Conservation (phyloP, 2,329 filamentous ascomycete species). For the Aspergillus costaricaensis region DNA sequence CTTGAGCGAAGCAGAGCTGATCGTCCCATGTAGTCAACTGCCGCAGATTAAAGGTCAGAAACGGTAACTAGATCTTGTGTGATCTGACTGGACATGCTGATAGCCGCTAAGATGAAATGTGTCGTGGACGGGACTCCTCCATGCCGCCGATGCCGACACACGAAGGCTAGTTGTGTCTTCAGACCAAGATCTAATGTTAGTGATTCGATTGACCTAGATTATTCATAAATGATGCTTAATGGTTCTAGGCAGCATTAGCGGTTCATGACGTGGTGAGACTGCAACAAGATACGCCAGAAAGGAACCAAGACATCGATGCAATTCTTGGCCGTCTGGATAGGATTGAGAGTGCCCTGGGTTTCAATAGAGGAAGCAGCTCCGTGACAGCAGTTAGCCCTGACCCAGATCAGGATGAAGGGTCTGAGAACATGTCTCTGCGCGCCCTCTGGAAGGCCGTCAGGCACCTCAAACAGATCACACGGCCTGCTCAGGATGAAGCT, state of each 20-base stretch:
- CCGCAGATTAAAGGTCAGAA: conserved; percentile 30
- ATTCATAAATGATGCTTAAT: background rate
- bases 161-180: conserved; percentile 27
- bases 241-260: conserved; percentile 27
- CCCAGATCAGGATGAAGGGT: conserved; percentile 19
- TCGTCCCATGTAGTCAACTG: conserved; percentile 29
- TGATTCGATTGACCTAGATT: background rate
- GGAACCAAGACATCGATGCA: conserved; percentile 15
- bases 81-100: conserved; percentile 1
- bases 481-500: conserved; percentile 21
- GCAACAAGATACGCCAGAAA: conserved; percentile 11
- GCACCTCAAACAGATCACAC: conserved; percentile 27
- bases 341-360: conserved; percentile 28
- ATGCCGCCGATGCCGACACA: conserved; percentile 32
- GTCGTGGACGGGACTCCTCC: conserved; percentile 31
- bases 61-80: background rate
- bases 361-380: conserved; percentile 15
- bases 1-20: background rate
- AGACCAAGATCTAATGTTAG: conserved; percentile 35
- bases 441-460: conserved; percentile 25
- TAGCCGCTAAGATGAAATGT: conserved; percentile 31
- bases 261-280: conserved; percentile 19
- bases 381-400: conserved; percentile 3
- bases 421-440: conserved; percentile 13
- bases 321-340: conserved; percentile 28